Conservation (phyloP, 768 basidiomycete genomes). For the Collybia nuda region DNA sequence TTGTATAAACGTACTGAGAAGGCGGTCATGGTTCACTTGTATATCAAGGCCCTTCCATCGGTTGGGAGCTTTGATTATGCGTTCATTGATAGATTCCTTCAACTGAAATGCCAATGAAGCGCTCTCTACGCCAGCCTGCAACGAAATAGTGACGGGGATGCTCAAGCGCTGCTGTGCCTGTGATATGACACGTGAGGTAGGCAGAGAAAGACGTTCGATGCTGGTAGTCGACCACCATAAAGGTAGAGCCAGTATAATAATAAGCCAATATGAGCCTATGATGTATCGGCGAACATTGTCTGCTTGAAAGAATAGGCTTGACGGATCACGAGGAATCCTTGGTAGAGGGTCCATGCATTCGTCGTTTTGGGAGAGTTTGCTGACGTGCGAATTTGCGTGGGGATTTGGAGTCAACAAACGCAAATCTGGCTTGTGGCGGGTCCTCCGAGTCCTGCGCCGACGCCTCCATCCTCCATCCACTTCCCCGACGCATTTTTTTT, state of each 20-base stretch:
- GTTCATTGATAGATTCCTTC: constrained; percentile 22
- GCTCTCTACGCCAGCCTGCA: constrained; percentile 19
- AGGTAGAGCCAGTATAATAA: constrained; percentile 78
- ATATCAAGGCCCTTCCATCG: constrained; percentile 48
- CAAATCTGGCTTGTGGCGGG: constrained; percentile 31
- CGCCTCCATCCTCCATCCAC: constrained; percentile 2
- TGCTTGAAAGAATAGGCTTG: constrained; percentile 52
- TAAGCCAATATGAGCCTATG: constrained; percentile 73
- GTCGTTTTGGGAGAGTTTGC: constrained; percentile 15
- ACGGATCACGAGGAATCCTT: constrained; percentile 39
- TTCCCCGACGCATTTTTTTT: constrained; percentile 6
- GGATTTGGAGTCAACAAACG: constrained; percentile 21
- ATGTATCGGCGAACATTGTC: constrained; percentile 53
- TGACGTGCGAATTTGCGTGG: constrained; percentile 2
- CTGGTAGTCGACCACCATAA: constrained; percentile 95
- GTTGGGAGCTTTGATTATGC: constrained; percentile 19
- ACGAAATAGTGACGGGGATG: constrained; percentile 48
- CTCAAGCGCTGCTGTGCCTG: constrained; percentile 44
- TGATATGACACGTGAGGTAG: constrained; percentile 54
- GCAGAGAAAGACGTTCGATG: constrained; percentile 79
- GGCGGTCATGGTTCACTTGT: constrained; percentile 20
- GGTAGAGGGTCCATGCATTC: constrained; percentile 8
- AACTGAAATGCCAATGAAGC: constrained; percentile 13
- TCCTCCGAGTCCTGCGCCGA: constrained; percentile 4
- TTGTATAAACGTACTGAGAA: constrained; percentile 31